Conservation (phyloP, 2,329 filamentous ascomycete species). For the Ophiocordyceps polyrhachis-furcata region DNA sequence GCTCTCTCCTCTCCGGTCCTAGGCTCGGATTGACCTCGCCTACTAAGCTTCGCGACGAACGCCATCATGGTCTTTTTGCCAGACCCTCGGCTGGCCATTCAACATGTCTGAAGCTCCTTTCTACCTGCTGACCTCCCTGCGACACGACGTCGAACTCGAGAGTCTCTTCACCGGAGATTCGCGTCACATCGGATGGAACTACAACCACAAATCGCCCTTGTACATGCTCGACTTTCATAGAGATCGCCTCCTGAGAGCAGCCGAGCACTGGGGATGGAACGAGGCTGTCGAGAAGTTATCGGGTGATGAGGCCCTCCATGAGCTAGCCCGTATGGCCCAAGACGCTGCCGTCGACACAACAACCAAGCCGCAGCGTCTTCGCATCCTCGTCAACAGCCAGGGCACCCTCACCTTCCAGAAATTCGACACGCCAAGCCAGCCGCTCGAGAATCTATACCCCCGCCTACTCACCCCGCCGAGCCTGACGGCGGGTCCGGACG, state of each 20-base stretch:
- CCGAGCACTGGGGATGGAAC: conserved; percentile 35
- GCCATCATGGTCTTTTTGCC: too few relatives aligned
- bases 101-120: conserved; percentile 26
- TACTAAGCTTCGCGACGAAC: too few relatives aligned
- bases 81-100: too few relatives aligned
- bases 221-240: conserved; percentile 69
- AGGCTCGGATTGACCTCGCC: too few relatives aligned
- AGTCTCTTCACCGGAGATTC: conserved; percentile 19
- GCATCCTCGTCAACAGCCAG: conserved; percentile 31
- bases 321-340: conserved; percentile 15
- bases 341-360: conserved; percentile 16
- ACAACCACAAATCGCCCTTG: conserved; percentile 36
- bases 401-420: conserved; percentile 27
- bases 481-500: conserved; percentile 5
- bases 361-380: conserved; percentile 27
- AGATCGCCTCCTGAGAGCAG: conserved; percentile 54
- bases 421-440: conserved; percentile 16
- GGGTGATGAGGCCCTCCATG: conserved; percentile 25
- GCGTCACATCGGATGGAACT: conserved; percentile 32
- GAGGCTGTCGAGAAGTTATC: conserved; percentile 23
- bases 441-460: conserved; percentile 39
- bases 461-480: conserved; percentile 28
- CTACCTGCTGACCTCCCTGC: conserved; percentile 49
- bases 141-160: conserved; percentile 45
- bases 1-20: too few relatives aligned